Percentiles rank a stretch among this genome's conserved stretches.
These are phyloP conservation scores for Fusarium nanum DNA, from an alignment of 2,329 filamentous ascomycete genomes.

Conservation along the genomic window DNA sequence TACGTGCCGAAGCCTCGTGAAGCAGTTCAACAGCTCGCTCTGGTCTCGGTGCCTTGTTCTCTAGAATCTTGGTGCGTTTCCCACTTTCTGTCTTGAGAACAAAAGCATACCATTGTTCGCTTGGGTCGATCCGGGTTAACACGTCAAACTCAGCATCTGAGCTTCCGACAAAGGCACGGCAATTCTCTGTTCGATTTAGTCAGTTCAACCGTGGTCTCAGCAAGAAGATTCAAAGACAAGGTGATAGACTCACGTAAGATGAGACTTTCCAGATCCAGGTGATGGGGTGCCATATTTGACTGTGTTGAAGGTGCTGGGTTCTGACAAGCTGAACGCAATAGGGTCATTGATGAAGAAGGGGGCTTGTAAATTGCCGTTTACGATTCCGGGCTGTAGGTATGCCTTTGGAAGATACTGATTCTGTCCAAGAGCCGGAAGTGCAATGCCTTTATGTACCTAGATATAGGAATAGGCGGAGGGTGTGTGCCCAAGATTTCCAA, in stretches of 20 bases:
- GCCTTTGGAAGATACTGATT: not conserved
- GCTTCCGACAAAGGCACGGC: conserved; percentile 41
- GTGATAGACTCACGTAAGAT: conserved; percentile 15
- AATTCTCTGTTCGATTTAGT: conserved; percentile 44
- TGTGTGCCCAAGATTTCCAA: conserved; percentile 2
- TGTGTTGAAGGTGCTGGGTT: conserved; percentile 8
- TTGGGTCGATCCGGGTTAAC: conserved; percentile 39
- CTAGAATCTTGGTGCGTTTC: conserved; percentile 48
- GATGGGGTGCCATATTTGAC: conserved; percentile 27
- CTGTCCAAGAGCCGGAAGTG: conserved; percentile 13
- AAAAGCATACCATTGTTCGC: conserved; percentile 44
- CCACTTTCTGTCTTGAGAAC: conserved; percentile 44
- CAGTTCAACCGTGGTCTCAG: not conserved
- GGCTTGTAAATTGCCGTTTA: not conserved
- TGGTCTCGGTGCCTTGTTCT: conserved; percentile 47
- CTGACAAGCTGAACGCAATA: conserved; percentile 21
- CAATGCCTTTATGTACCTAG: conserved; percentile 27
- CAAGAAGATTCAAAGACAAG: not conserved
- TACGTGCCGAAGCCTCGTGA: conserved; percentile 54
- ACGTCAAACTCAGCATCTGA: conserved; percentile 41
- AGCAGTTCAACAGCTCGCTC: conserved; percentile 52
- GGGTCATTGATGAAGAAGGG: conserved; percentile 25
- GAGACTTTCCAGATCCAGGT: conserved; percentile 26
- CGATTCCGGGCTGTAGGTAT: not conserved
- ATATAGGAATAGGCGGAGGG: not conserved